Percentiles rank a stretch among this genome's conserved stretches.
phyloP scores from a whole-genome alignment of 2,329 filamentous ascomycete genomes.

The Aspergillus proliferans region DNA sequence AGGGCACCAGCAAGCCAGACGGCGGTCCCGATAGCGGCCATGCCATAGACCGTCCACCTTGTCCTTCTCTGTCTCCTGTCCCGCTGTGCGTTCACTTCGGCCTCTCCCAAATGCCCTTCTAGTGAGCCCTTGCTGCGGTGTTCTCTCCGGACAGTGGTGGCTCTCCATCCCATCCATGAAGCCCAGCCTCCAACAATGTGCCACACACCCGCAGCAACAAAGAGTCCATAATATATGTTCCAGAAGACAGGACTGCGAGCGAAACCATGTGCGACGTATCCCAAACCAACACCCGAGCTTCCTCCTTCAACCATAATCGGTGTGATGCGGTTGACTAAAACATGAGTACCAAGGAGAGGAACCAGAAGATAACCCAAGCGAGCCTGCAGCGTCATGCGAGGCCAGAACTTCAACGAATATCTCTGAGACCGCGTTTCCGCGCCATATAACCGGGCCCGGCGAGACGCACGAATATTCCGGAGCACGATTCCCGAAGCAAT shows the following conservation, averaged over 20 bases:
- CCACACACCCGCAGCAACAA: slow-evolving; percentile 62
- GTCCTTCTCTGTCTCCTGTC: slow-evolving; percentile 53
- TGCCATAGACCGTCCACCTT: slow-evolving; percentile 66
- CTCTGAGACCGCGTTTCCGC: slow-evolving; percentile 54
- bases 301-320: slow-evolving; percentile 75
- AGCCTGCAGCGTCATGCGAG: slow-evolving; percentile 62
- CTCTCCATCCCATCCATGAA: slow-evolving; percentile 63
- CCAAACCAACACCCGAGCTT: slow-evolving; percentile 76
- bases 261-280: slow-evolving; percentile 81
- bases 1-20: slow-evolving; percentile 80
- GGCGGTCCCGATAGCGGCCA: slow-evolving; percentile 51
- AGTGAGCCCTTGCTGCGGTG: slow-evolving; percentile 23
- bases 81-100: slow-evolving; percentile 47
- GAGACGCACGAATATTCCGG: slow-evolving; percentile 65
- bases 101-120: slow-evolving; percentile 27
- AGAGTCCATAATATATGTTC: slow-evolving; percentile 61
- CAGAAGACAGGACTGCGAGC: slow-evolving; percentile 61
- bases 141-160: slow-evolving; percentile 29
- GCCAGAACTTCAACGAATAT: slow-evolving; percentile 54
- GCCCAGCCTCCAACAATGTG: slow-evolving; percentile 82
- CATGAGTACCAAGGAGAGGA: slow-evolving; percentile 63
- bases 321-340: slow-evolving; percentile 67
- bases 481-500: slow-evolving; percentile 70
- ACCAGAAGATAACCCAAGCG: slow-evolving; percentile 65
- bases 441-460: slow-evolving; percentile 70